Percentiles rank a stretch among this genome's conserved stretches.
Evolutionary conservation across 2,329 filamentous ascomycete genomes (phyloP).

Genomic region (Pestalotiopsis fici): DNA sequence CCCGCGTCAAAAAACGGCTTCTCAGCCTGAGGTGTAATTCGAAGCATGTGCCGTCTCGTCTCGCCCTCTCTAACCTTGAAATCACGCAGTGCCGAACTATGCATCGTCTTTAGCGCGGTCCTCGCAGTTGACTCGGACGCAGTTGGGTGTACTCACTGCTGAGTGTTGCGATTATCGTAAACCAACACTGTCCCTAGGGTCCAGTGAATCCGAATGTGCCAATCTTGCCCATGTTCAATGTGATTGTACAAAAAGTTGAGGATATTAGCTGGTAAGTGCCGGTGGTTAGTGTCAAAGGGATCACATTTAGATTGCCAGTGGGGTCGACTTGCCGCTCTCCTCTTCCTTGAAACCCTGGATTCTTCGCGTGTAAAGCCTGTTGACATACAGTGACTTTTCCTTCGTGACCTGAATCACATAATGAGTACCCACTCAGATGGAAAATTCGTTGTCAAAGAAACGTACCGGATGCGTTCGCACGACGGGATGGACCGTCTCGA

Average conservation of each 20-base stretch:
- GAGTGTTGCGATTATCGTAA: slow-evolving; percentile 22
- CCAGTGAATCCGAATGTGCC: slow-evolving; percentile 14
- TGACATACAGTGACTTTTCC: slow-evolving; percentile 14
- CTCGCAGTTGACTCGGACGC: not conserved
- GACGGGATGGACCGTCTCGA: slow-evolving; percentile 27
- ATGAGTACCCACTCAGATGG: not conserved
- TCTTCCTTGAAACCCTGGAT: slow-evolving; percentile 13
- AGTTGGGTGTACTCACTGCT: slow-evolving; percentile 12
- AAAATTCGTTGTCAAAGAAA: slow-evolving; percentile 15
- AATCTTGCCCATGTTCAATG: slow-evolving; percentile 13
- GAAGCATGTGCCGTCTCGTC: slow-evolving; percentile 24
- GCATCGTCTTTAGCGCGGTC: not conserved
- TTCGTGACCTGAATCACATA: slow-evolving; percentile 10
- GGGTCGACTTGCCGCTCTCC: slow-evolving; percentile 12
- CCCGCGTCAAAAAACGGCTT: slow-evolving; percentile 28
- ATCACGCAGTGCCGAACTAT: slow-evolving; percentile 19
- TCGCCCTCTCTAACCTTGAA: slow-evolving; percentile 14
- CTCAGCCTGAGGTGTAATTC: slow-evolving; percentile 33
- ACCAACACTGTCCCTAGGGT: slow-evolving; percentile 11
- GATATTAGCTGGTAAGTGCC: not conserved
- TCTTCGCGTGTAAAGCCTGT: slow-evolving; percentile 10
- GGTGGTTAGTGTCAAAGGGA: not conserved
- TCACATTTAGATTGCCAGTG: not conserved
- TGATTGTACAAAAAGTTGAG: slow-evolving; percentile 13
- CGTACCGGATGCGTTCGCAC: slow-evolving; percentile 29